Base-by-base conservation (phyloP, 129 eudicot genomes). In the Flaveria robusta region DNA sequence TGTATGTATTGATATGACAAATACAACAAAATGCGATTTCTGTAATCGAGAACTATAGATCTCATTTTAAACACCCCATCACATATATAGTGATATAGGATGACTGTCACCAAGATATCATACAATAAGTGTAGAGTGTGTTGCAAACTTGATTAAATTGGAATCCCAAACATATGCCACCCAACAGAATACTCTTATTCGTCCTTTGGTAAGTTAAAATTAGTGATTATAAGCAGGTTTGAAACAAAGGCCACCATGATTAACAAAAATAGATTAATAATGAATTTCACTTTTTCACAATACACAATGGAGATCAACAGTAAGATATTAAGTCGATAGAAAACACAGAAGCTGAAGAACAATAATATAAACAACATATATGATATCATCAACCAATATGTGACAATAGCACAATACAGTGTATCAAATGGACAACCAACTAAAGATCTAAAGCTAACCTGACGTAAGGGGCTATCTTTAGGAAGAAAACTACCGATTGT, bases 401-500 rank as follows among this genome's bases (percentile, higher is more conserved):
- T 34, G 66, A 13, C 20, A 29, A 54, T 34, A 72, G 52, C 72
- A 63, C 22, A 75, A 7, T 6, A 45, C 62, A 24, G n/a, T 18
- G 42, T 77, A 76, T 47, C 4, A 64, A 56, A 72, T 43, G n/a
- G 31, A 75, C 41, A 46, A 69, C 10, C 1, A 37, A 34, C 23
- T 41, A 54, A 43, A 15, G 77, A 70, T 51, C 81, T 46, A 31
- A 62, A 67, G 18, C 34, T 80, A 55, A 88, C 98, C 97, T 93
- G 90, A 55, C 96, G 88, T 63, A 93, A 64, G 68, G 96, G 93
- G 76, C 92, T 88, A 76, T 93, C 98, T 77, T 87, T 87, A 14
- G 97, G 97, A 72, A 93, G 88, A 85, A 75, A 93, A 82, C 88
- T 63, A 76, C 98, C 98, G 50, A 93, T 87, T 0, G 98, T 93